These are phyloP conservation scores for Mycena epipterygia DNA, from an alignment of 768 basidiomycete genomes.

Conservation along the genomic window DNA sequence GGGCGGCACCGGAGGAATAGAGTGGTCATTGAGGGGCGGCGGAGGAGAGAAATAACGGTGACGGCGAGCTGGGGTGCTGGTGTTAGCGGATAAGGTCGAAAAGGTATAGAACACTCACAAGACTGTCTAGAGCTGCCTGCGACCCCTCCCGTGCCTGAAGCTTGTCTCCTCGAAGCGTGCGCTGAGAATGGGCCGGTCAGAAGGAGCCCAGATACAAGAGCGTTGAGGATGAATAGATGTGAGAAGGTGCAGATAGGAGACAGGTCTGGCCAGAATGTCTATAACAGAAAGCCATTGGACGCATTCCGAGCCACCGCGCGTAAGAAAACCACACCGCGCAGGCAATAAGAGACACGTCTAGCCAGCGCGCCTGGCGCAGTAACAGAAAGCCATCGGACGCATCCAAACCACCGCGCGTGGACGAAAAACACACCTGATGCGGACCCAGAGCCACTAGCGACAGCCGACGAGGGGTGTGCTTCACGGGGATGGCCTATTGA, in stretches of 20 bases:
- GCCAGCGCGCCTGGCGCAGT: not conserved
- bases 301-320: too few species aligned
- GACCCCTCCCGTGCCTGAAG: not conserved
- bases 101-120: not conserved
- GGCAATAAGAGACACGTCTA: not conserved
- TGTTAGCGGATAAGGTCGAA: not conserved
- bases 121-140: not conserved
- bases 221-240: too few species aligned
- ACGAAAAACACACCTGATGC: not conserved
- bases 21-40: constrained; percentile 47
- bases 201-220: not conserved
- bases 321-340: too few species aligned
- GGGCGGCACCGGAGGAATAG: constrained; percentile 71
- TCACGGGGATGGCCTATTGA: not conserved
- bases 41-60: constrained; percentile 65
- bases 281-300: not conserved
- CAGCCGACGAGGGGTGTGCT: not conserved
- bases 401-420: too few species aligned
- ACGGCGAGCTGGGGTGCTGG: constrained; percentile 32
- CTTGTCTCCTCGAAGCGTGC: not conserved
- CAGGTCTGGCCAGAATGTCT: not conserved
- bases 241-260: not conserved
- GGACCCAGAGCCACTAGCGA: not conserved
- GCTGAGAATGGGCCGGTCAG: not conserved
- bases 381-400: too few species aligned